A percentile compares a stretch with the other conserved stretches of the same genome.
These are phyloP conservation scores for Cryphonectria japonica DNA, from an alignment of 2,329 filamentous ascomycete species.

Conservation along the genomic window DNA sequence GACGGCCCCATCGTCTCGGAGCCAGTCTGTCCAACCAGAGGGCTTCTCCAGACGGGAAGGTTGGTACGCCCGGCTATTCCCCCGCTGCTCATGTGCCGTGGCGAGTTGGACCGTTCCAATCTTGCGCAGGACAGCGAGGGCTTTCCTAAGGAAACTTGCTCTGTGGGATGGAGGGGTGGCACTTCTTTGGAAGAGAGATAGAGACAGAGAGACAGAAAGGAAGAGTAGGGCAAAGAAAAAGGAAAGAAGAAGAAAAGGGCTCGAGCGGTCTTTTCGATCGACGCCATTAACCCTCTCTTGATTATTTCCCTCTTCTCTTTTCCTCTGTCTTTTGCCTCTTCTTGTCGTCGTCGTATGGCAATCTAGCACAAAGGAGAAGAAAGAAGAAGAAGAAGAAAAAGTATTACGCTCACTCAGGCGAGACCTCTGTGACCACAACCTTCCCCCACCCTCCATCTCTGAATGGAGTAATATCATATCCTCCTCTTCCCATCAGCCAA, in stretches of 20 bases:
- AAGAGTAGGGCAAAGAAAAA: background rate
- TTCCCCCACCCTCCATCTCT: background rate
- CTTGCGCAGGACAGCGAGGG: background rate
- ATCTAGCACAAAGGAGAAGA: background rate
- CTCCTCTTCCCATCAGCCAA: background rate
- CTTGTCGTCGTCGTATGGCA: no score
- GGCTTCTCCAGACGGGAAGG: background rate
- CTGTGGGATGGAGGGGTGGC: background rate
- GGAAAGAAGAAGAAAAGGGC: background rate
- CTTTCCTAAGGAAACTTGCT: background rate
- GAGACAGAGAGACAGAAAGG: background rate
- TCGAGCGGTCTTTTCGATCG: background rate
- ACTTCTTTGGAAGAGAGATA: background rate
- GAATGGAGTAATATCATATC: background rate
- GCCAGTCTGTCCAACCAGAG: slow-evolving; percentile 5
- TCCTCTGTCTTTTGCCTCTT: background rate
- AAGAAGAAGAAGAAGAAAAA: background rate
- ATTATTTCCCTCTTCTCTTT: background rate
- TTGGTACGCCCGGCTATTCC: background rate
- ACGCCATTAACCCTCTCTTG: background rate
- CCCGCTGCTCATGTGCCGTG: background rate
- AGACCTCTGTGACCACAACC: background rate
- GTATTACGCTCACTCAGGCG: background rate
- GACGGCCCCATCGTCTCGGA: background rate
- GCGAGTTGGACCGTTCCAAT: background rate